Evolutionary conservation across 2,329 filamentous ascomycete genomes (phyloP), one percentile per base, ranked within the genome.

Genomic region (Trichothecium sympodiale): DNA sequence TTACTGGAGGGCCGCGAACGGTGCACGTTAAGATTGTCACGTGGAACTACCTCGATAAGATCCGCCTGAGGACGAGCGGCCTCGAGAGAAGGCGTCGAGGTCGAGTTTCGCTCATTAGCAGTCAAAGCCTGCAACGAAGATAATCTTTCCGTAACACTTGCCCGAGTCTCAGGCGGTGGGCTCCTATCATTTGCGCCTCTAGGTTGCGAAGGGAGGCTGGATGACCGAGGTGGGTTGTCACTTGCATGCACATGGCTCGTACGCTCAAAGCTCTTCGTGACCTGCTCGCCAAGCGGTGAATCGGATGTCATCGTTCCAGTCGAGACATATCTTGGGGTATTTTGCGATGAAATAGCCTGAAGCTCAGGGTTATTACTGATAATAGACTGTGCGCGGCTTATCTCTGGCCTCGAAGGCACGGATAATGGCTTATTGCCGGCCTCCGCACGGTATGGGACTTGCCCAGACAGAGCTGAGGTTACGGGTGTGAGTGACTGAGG

Each of bases 231-330:
- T 23, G 46, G 46, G 13, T 6, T 25, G 20, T 25, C 20, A 25
- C 20, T 25, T 6, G 6, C 20, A 6, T 25, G 20, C 6, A 25
- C 10, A 25, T 25, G 20, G 10, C 10, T 25, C 6, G 20, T 25
- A 6, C 20, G 20, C 20, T 25, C 20, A 25, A 25, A 25, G 20
- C 20, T 25, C 20, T 25, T 25, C 10, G 20, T 25, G 5, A 34
- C 29, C 8, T 39, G 54, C 15, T 41, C 65, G 46, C 73, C 76
- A 7, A 63, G 56, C 4, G 64, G 62, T 9, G 68, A 63, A 2
- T 77, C 71, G 9, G 64, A 69, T 4, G 87, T 94, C 78, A 91
- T 89, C 0, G 86, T 93, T 10, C 86, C 87, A 44, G 70, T 73
- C 12, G 74, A 76, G 18, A 76, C 58, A 43, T 64, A 64, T 38